Base-by-base conservation (phyloP, 257 asterid genomes). In the Marsdenia floribunda region DNA sequence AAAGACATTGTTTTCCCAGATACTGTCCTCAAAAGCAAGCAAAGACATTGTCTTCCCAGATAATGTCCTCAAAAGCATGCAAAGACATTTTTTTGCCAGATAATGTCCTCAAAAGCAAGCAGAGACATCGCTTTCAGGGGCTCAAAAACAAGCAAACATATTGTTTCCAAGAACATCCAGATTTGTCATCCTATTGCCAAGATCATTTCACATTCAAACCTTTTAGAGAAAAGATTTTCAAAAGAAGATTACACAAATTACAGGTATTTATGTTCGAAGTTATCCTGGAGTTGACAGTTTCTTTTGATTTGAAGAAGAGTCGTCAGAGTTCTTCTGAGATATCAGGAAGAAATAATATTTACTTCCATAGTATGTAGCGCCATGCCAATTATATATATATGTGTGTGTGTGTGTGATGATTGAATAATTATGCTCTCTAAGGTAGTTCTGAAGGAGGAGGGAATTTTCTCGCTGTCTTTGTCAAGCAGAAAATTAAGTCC, bases 401-500 rank as follows among this genome's bases (percentile, higher is more conserved):
- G 1, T 29, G 33, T 29, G 1, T 29, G 33, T 29, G 33, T 29
- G 33, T 52, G 50, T 66, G 50, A 50, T 47, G 78, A 74, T 72
- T 38, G 5, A 77, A 24, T 58, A 42, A n/a, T 73, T 53, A 72
- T 50, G 55, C 29, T 68, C 61, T 57, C 42, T 47, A 40, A 76
- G 84, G 84, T 80, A 71, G 54, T 9, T 35, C 44, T 1, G 4
- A 16, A 33, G 7, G 18, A 24, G 58, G 40, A 50, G 29, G 58
- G 40, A 50, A 42, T 50, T 35, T 14, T 72, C 49, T 44, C 2
- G 9, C 40, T 33, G 40, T 22, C 3, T 18, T 19, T 75, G 44
- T 55, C 70, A 3, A 71, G 74, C 75, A 80, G 83, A 75, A 71
- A 22, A 22, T 47, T 6, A 69, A 29, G 3, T 2, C 66, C 65